A percentile compares a stretch with the other conserved stretches of the same genome.
phyloP scores from a whole-genome alignment of 2,329 filamentous ascomycete species.

The Fusarium tricinctum region DNA sequence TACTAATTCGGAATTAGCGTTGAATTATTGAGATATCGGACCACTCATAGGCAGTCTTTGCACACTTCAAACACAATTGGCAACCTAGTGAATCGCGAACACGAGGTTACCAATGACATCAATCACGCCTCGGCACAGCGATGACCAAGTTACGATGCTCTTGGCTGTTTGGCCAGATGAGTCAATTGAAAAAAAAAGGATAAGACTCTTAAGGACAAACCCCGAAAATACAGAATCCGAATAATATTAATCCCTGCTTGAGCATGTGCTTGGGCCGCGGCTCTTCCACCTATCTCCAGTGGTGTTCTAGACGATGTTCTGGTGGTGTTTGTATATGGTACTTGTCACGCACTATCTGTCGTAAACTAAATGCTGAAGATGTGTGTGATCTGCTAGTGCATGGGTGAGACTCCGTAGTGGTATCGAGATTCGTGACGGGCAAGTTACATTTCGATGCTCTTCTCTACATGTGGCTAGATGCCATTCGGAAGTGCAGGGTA shows the following conservation, averaged over 20 bases:
- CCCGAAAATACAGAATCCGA: background rate
- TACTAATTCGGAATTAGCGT: background rate
- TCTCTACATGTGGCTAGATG: background rate
- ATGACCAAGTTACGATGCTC: constrained; percentile 1
- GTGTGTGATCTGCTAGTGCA: background rate
- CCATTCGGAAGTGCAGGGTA: constrained; percentile 5
- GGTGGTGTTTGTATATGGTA: constrained; percentile 13
- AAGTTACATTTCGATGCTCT: background rate
- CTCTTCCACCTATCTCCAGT: constrained; percentile 30
- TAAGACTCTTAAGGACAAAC: background rate
- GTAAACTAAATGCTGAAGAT: background rate
- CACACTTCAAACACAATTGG: background rate
- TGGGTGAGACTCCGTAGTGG: background rate
- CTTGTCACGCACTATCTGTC: constrained; percentile 10
- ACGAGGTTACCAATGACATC: constrained; percentile 36
- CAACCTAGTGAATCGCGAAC: constrained; percentile 4
- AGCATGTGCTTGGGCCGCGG: constrained; percentile 27
- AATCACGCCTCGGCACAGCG: constrained; percentile 21
- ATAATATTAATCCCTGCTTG: background rate
- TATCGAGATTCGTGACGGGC: background rate
- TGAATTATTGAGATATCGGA: background rate
- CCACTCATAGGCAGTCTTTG: background rate
- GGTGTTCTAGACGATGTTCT: constrained; percentile 5
- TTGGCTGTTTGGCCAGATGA: background rate
- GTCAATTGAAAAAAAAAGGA: background rate